phyloP scores from a whole-genome alignment of 2,329 filamentous ascomycete species.

The Grosmannia serpens region DNA sequence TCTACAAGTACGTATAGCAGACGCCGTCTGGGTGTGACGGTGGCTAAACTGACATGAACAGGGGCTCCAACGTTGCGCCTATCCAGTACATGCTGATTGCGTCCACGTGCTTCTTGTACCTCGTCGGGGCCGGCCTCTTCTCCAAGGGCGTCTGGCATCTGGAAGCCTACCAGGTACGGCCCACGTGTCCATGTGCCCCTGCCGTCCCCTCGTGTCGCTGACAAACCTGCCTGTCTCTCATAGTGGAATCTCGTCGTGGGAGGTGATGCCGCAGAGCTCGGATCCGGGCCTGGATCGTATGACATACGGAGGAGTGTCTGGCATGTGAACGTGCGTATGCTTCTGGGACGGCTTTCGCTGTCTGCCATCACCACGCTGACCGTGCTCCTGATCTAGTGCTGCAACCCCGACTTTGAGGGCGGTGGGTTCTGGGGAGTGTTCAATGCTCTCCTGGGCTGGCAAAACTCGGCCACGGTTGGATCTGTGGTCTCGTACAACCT shows the following conservation, averaged over 20 bases:
- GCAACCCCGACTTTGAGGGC: conserved; percentile 62
- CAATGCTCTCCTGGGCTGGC: conserved; percentile 78
- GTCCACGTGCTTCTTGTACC: conserved; percentile 74
- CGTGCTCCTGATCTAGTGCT: conserved; percentile 43
- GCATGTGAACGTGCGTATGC: conserved; percentile 49
- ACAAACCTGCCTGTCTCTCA: too few relatives aligned
- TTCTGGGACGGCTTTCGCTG: background rate
- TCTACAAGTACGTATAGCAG: conserved; percentile 59
- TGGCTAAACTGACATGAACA: background rate
- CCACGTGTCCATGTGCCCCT: background rate
- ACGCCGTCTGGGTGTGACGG: too few relatives aligned
- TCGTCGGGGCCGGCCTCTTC: conserved; percentile 74
- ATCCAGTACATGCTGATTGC: conserved; percentile 53
- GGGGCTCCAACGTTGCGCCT: conserved; percentile 9
- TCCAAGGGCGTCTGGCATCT: conserved; percentile 67
- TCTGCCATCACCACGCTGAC: background rate
- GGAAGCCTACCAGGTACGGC: conserved; percentile 39
- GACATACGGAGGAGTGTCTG: conserved; percentile 56
- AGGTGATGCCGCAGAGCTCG: conserved; percentile 47
- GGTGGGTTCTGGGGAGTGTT: conserved; percentile 72
- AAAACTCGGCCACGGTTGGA: conserved; percentile 77
- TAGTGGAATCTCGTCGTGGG: conserved; percentile 42
- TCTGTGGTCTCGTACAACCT: conserved; percentile 81
- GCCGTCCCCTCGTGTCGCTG: background rate
- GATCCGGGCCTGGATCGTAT: conserved; percentile 53